Base-by-base conservation (phyloP, 1,139 yeast genomes). In the Torulaspora pretoriensis region DNA sequence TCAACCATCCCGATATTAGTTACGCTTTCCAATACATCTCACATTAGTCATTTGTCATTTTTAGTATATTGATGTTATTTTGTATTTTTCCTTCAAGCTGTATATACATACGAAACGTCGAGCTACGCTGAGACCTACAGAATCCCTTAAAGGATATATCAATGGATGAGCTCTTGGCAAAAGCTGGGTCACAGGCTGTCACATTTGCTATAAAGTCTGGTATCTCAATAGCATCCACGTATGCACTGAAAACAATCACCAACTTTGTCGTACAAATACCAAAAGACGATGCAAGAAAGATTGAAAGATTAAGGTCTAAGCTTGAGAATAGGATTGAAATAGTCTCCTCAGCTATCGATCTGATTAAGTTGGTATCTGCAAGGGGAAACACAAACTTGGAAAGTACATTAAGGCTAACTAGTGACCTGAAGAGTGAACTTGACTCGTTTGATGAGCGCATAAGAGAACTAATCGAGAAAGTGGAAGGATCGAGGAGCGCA, bases 11-110 rank as follows among this genome's bases (percentile, higher is more conserved):
- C 36, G 89, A 86, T 40, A 80, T 94, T 26, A 78, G 90, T 42
- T 92, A 81, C 68, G 95, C 89, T 4, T 92, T 94, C 69, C 97
- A 92, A 67, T 92, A 90, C 64, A 81, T 90, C 29, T 89, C 97
- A 1, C 97, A 92, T 66, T 62, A 42, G 12, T 34, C 35, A 30
- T 7, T 25, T 14, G 27, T 25, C 29, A 22, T 37, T 13, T n/a
- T 24, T 16, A 13, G 16, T 19, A n/a, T 38, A 29, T 26, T 10
- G 12, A 13, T 35, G 13, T 35, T 25, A 25, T 6, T n/a, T 25
- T 13, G 9, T 35, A 28, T 17, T n/a, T 14, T 8, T n/a, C 14
- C 14, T 14, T 17, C 33, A 30, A 14, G 16, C 19, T 23, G 26
- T 19, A n/a, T n/a, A 10, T n/a, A 13, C 22, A 19, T 19, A 19